A percentile compares a stretch with the other conserved stretches of the same genome.
phyloP scores from a whole-genome alignment of 192 early-diverging fungal genomes.

The Backusella tarrabulga region DNA sequence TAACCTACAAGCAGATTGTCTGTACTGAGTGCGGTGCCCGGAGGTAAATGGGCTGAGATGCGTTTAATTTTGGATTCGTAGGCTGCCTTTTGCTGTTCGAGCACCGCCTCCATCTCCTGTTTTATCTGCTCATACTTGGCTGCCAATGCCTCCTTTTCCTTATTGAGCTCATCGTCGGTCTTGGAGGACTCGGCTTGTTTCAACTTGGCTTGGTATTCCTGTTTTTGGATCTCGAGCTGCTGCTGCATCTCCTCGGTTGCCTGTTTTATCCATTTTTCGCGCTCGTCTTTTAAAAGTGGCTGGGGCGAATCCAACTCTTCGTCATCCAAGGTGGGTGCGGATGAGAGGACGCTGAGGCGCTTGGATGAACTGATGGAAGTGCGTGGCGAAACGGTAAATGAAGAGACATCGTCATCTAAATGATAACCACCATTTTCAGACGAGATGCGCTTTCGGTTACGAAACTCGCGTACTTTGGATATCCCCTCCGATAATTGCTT shows the following conservation, averaged over 20 bases:
- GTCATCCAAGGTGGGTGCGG: background rate
- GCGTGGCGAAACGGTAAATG: conserved; percentile 5
- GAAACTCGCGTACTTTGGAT: conserved; percentile 42
- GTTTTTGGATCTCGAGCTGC: conserved; percentile 46
- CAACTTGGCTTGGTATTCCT: conserved; percentile 53
- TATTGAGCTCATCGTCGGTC: conserved; percentile 35
- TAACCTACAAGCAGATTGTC: conserved; percentile 28
- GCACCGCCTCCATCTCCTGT: conserved; percentile 49
- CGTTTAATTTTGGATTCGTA: conserved; percentile 54
- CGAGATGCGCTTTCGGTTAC: conserved; percentile 40
- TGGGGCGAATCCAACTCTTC: background rate
- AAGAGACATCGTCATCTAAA: conserved; percentile 23
- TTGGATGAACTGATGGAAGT: conserved; percentile 13
- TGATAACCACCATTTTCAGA: conserved; percentile 22
- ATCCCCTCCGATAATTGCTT: conserved; percentile 54
- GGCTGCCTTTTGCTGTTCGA: conserved; percentile 52
- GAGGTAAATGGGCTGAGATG: conserved; percentile 33
- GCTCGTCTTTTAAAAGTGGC: conserved; percentile 11
- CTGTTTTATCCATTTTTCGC: conserved; percentile 37
- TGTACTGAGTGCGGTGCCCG: conserved; percentile 2
- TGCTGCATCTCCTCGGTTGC: conserved; percentile 54
- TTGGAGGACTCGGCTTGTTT: conserved; percentile 40
- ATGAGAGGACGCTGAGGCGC: background rate
- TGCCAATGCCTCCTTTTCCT: conserved; percentile 17
- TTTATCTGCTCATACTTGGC: conserved; percentile 42